phyloP scores from a whole-genome alignment of 441 rosid genomes.

The Rhodomyrtus psidioides region DNA sequence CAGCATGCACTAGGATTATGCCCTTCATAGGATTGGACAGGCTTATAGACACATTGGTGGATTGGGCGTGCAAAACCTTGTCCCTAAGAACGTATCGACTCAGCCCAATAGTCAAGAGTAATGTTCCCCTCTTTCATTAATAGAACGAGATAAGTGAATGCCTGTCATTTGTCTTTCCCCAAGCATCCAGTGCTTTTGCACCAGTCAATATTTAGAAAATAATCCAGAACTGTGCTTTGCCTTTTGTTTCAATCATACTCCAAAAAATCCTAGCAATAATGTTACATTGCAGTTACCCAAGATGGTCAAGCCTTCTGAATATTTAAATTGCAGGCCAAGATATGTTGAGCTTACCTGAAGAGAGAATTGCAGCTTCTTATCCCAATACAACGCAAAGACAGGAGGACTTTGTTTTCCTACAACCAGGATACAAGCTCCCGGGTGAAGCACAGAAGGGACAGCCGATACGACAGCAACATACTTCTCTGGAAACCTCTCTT shows the following conservation, averaged over 20 bases:
- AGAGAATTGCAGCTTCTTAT: constrained; percentile 70
- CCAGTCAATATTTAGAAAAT: not conserved
- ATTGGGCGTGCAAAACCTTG: not conserved
- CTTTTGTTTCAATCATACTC: not conserved
- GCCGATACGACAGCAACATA: constrained; percentile 61
- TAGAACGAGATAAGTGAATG: not conserved
- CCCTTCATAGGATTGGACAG: not conserved
- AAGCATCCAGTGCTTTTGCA: not conserved
- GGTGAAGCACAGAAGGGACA: constrained; percentile 70
- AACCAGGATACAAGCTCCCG: constrained; percentile 76
- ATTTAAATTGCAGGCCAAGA: not conserved
- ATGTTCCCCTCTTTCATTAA: not conserved
- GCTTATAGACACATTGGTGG: not conserved
- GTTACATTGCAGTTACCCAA: not conserved
- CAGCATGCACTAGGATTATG: not conserved
- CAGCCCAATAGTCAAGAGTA: not conserved
- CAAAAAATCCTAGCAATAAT: not conserved
- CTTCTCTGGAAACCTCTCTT: constrained; percentile 92
- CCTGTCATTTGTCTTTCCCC: not conserved
- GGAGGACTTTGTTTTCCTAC: constrained; percentile 71
- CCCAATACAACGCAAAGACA: constrained; percentile 82
- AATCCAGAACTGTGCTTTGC: not conserved
- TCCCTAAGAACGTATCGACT: not conserved
- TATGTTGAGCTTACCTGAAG: constrained; percentile 56
- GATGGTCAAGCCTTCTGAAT: not conserved